These are phyloP conservation scores for Cytospora mali DNA, from an alignment of 2,329 filamentous ascomycete genomes.

Conservation along the genomic window DNA sequence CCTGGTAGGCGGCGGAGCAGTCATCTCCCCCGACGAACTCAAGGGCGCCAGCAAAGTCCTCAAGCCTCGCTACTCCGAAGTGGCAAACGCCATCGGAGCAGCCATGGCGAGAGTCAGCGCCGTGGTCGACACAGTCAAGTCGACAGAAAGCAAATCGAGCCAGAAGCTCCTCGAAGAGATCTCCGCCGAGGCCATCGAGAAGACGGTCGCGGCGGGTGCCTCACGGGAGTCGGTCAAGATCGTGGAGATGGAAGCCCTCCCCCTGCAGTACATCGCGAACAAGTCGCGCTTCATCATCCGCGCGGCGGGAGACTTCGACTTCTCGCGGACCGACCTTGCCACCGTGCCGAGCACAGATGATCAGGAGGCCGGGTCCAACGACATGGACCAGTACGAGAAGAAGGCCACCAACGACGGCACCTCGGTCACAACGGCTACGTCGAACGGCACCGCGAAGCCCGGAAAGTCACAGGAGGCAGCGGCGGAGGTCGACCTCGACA, in stretches of 20 bases:
- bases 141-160: conserved; percentile 46
- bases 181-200: conserved; percentile 45
- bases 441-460: conserved; percentile 14
- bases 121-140: conserved; percentile 54
- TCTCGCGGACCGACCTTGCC: conserved; percentile 38
- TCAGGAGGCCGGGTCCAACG: conserved; percentile 7
- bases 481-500: conserved; percentile 38
- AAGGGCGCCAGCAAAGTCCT: conserved; percentile 58
- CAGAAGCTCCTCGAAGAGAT: conserved; percentile 44
- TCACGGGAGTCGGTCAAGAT: conserved; percentile 47
- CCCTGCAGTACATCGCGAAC: conserved; percentile 57
- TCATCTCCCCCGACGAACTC: conserved; percentile 59
- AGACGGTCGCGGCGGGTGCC: conserved; percentile 50
- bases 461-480: background rate
- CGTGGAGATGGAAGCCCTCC: conserved; percentile 56
- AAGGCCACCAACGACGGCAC: conserved; percentile 12
- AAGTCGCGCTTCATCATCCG: conserved; percentile 60
- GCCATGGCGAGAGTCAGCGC: conserved; percentile 63
- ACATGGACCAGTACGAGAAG: conserved; percentile 36
- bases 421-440: conserved; percentile 24
- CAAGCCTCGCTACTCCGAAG: conserved; percentile 58
- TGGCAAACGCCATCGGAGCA: conserved; percentile 68
- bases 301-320: conserved; percentile 61
- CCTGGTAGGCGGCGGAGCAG: conserved; percentile 65
- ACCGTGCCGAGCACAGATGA: conserved; percentile 10